Evolutionary conservation across 257 asterid species (phyloP).

Genomic region (Solanum chiquidenum): DNA sequence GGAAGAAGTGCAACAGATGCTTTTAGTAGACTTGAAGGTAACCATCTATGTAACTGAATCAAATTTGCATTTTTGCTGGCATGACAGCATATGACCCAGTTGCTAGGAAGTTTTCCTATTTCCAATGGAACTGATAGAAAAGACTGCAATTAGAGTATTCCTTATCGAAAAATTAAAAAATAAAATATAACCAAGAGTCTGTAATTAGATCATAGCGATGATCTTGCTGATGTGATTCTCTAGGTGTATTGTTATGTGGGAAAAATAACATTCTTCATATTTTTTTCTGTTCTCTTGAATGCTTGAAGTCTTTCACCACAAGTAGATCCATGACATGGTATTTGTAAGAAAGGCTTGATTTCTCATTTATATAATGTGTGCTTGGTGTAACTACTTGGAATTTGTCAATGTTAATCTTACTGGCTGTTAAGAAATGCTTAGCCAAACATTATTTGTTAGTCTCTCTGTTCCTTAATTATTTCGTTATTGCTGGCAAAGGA

Average conservation of each 20-base stretch:
- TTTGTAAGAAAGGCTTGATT: neutral
- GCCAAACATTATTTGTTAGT: neutral
- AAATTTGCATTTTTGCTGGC: neutral
- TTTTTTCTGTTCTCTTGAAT: neutral
- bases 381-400: neutral
- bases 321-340: neutral
- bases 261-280: neutral
- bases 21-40: slow-evolving; percentile 64
- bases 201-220: neutral
- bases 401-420: neutral
- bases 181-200: neutral
- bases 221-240: neutral
- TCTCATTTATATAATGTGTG: neutral
- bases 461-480: neutral
- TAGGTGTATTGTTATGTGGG: neutral
- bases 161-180: neutral
- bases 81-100: neutral
- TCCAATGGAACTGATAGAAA: neutral
- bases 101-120: neutral
- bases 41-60: neutral
- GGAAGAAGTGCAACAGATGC: slow-evolving; percentile 44
- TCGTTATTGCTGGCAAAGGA: neutral
- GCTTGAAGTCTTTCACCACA: neutral
- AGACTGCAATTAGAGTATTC: neutral
- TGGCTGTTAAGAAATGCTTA: neutral